Evolutionary conservation across 306 rosid species (phyloP).

Genomic region (Inga laurina): DNA sequence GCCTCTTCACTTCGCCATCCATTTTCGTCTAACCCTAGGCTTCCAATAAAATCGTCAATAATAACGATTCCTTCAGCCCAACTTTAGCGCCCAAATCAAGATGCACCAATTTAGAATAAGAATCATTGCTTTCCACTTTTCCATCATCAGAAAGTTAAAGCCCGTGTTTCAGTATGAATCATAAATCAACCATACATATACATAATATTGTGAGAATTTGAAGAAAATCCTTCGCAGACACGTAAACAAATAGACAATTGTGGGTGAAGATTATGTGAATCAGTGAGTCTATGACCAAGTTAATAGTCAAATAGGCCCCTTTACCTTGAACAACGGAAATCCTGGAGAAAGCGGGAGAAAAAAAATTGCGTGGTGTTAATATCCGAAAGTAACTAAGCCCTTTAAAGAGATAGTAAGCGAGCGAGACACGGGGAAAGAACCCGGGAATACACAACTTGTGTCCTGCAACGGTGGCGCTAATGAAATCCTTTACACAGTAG

Average conservation of each 20-base stretch:
- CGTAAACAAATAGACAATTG: not conserved
- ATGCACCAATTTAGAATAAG: conserved; percentile 29
- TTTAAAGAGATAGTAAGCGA: not conserved
- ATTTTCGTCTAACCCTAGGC: conserved; percentile 50
- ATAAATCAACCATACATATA: conserved; percentile 11
- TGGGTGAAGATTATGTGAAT: conserved; percentile 4
- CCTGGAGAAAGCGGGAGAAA: not conserved
- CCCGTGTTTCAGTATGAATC: conserved; percentile 36
- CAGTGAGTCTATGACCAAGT: conserved; percentile 3
- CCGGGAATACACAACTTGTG: conserved; percentile 36
- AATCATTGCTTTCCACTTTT: conserved; percentile 45
- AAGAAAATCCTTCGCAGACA: conserved; percentile 17
- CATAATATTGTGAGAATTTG: conserved; percentile 4
- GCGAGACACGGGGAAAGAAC: not conserved
- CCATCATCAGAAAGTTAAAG: conserved; percentile 35
- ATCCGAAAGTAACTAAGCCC: conserved; percentile 33
- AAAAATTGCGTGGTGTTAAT: conserved; percentile 33
- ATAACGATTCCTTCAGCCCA: conserved; percentile 47
- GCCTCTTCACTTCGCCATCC: conserved; percentile 70
- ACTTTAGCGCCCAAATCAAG: conserved; percentile 48
- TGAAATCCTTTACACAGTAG: conserved; percentile 37
- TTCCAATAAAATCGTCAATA: conserved; percentile 27
- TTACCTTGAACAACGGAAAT: conserved; percentile 26
- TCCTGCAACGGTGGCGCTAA: conserved; percentile 27
- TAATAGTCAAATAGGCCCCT: conserved; percentile 18